Base-by-base conservation (phyloP, 2,329 filamentous ascomycete genomes). In the Dactylellina cionopaga region DNA sequence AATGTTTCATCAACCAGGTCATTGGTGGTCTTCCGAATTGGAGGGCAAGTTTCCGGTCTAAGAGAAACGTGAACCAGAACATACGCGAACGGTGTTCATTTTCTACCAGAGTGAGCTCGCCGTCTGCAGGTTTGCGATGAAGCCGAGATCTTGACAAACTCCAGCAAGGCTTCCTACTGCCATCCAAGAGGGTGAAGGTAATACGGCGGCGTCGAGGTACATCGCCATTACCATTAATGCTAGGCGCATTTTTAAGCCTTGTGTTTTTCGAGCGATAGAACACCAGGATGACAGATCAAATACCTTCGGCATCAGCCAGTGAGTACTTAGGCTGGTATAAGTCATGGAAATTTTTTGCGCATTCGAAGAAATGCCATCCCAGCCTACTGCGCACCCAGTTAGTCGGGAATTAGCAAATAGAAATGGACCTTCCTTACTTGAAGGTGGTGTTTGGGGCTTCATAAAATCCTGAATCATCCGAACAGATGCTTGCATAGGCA, bases 111-210 rank as follows among this genome's bases (percentile, higher is more conserved):
- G 13, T 54, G 27, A 70, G 62, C 19, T 74, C 62, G n/a, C 58
- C 65, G 2, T 54, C 11, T 11, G 73, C 64, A n/a, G 65, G 62
- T n/a, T 55, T 44, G 17, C 70, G 63, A 44, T 77, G 74, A 37
- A 77, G 72, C 2, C 71, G 17, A 76, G 63, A 55, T 76, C 76
- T 52, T 76, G 74, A 35, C 74, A 76, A 17, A 76, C 75, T 24
- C 74, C 72, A 22, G 62, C 75, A 54, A 75, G 75, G 9, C 68
- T 56, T 3, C 75, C 74, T 3, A 74, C 75, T 33, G 74, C 68
- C 60, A 75, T 76, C 74, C 74, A 76, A n/a, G n/a, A 74, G 1
- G 75, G 75, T 11, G 75, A 76, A 6, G 75, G 75, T n/a, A 77
- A 68, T 31, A 74, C 76, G 1, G 73, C 74, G 41, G 71, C 59